Percentiles rank a stretch among this genome's conserved stretches.
These are phyloP conservation scores for Boletus reticulatus DNA, from an alignment of 768 basidiomycete genomes.

Conservation along the genomic window DNA sequence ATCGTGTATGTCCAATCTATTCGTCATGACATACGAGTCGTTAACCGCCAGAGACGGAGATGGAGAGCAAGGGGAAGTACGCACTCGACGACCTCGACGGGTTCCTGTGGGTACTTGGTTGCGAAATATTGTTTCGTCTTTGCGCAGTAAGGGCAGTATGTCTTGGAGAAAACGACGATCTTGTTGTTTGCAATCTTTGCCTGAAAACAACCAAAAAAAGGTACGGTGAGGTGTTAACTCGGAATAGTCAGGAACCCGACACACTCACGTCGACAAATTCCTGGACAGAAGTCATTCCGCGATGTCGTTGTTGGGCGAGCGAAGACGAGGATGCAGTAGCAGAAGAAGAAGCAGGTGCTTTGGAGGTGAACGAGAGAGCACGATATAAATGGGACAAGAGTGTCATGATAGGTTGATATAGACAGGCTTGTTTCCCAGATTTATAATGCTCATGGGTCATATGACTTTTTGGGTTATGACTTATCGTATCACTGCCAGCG, in stretches of 20 bases:
- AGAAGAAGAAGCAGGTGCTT: not conserved
- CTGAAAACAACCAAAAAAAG: constrained; percentile 40
- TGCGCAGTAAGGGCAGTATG: constrained; percentile 52
- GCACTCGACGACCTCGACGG: constrained; percentile 47
- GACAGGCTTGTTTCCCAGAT: not conserved
- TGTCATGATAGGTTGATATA: not conserved
- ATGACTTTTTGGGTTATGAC: too few species aligned
- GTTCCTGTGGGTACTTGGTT: constrained; percentile 36
- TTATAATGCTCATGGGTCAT: too few species aligned
- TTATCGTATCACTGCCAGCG: too few species aligned
- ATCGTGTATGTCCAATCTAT: constrained; percentile 52
- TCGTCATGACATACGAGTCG: not conserved
- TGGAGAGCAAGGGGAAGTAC: constrained; percentile 10
- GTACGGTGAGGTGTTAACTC: not conserved
- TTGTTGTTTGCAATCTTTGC: constrained; percentile 46
- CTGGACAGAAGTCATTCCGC: constrained; percentile 28
- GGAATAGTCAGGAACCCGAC: too few species aligned
- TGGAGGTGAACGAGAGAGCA: constrained; percentile 12
- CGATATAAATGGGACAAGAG: constrained; percentile 22
- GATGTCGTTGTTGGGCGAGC: constrained; percentile 4
- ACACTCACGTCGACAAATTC: constrained; percentile 41
- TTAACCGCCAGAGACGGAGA: too few species aligned
- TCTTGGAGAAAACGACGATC: constrained; percentile 61
- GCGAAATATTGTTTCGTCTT: constrained; percentile 47
- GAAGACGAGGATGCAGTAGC: constrained; percentile 33